Base-by-base conservation (phyloP, 2,329 filamentous ascomycete genomes). In the Teratosphaeria epicoccoides region DNA sequence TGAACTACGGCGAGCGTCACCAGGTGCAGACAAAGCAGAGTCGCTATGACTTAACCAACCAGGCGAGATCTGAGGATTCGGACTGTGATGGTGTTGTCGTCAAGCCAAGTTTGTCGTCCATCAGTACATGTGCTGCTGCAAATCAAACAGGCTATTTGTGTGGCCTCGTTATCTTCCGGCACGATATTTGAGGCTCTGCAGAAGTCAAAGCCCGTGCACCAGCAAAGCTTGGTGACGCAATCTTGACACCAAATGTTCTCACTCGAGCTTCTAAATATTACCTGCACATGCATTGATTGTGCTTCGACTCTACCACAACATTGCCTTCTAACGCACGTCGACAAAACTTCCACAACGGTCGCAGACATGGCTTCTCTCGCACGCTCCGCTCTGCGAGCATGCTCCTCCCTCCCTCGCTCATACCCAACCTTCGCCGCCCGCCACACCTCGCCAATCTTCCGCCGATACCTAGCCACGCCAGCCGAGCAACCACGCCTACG, bases 401-500 rank as follows among this genome's bases (percentile, higher is more conserved):
- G 47, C 6, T 33, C 37, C 33, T 43, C 59, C 43, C 54, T 59
- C 29, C 46, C 53, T 12, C 44, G 55, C 24, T 56, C 51, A 6
- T 55, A 56, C 49, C 47, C 50, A 51, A 43, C 50, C 48, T 62
- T 63, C 50, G 55, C 58, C 43, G 51, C 48, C 28, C 53, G 57
- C 48, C 61, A 61, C 9, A 46, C 40, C 17, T 17, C 62, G 10
- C 59, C 60, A 12, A 54, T 70, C 55, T 66, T 70, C 54, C 68
- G 70, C 56, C 67, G 70, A 26, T 65, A 62, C 37, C 57, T 71
- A 24, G 61, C 65, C 25, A 66, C 67, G 24, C 64, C 69, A 20
- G 60, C 66, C 43, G 63, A 61, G 50, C 63, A 67, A 64, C 71
- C 71, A 24, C 67, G 71, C 43, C 61, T 75, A 26, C 68, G 73